Conservation (phyloP, 2,329 filamentous ascomycete species). For the Cladophialophora yegresii region DNA sequence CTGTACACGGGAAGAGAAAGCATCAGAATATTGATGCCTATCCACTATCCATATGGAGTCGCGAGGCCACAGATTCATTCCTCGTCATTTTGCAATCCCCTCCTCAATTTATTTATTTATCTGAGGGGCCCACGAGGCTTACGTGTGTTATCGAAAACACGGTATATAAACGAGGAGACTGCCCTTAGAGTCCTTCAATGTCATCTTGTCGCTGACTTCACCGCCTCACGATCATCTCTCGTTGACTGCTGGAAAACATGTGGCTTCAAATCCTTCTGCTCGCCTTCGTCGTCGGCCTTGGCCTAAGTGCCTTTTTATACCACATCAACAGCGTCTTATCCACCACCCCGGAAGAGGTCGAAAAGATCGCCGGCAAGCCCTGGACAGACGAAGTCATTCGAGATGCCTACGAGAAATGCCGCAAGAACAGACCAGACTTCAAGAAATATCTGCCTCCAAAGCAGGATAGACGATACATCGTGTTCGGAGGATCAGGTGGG, state of each 20-base stretch:
- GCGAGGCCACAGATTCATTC: no score
- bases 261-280: background rate
- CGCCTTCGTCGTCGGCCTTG: background rate
- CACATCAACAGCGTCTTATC: slow-evolving; percentile 13
- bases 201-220: background rate
- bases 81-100: no score
- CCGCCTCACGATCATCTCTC: background rate
- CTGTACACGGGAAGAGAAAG: background rate
- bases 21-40: no score
- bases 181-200: no score
- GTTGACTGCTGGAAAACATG: background rate
- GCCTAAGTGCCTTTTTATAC: background rate
- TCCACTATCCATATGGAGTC: no score
- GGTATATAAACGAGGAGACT: background rate
- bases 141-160: no score
- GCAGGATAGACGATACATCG: slow-evolving; percentile 44
- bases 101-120: no score
- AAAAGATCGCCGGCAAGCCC: slow-evolving; percentile 12
- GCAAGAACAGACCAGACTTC: slow-evolving; percentile 41
- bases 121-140: no score
- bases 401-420: slow-evolving; percentile 39
- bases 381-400: slow-evolving; percentile 44
- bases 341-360: slow-evolving; percentile 2
- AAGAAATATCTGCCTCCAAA: slow-evolving; percentile 43
- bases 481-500: slow-evolving; percentile 45